Percentiles rank a stretch among this genome's conserved stretches.
Conservation (phyloP, 2,329 filamentous ascomycete genomes). For the Aspergillus hiratsukae region DNA sequence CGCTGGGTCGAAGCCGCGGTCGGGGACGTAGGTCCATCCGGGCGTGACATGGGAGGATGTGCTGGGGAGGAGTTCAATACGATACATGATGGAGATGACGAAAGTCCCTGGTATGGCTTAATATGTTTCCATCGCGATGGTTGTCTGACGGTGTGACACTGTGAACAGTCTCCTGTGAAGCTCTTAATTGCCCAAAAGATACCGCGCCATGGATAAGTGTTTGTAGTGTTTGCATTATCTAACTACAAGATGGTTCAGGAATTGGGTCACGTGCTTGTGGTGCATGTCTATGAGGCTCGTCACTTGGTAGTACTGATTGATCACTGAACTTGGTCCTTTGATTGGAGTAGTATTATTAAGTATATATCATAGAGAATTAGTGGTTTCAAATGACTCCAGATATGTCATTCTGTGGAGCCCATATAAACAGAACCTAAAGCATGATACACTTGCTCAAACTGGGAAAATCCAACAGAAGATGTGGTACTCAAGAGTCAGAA, state of each 20-base stretch:
- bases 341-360: neutral
- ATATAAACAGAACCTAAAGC: neutral
- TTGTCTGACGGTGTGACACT: neutral
- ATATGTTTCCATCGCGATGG: neutral
- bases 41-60: slow-evolving; percentile 66
- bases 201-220: slow-evolving; percentile 5
- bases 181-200: neutral
- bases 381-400: neutral
- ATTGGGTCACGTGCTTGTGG: neutral
- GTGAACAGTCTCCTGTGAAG: neutral
- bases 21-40: slow-evolving; percentile 89
- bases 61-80: slow-evolving; percentile 77
- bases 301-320: neutral
- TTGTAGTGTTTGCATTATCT: slow-evolving; percentile 18
- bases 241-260: neutral
- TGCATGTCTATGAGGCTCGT: neutral
- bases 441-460: neutral
- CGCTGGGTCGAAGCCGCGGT: slow-evolving; percentile 59
- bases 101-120: neutral
- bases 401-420: neutral
- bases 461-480: slow-evolving; percentile 6
- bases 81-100: slow-evolving; percentile 49
- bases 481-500: neutral
- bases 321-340: neutral
- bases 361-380: neutral